Conservation (phyloP, 176 grass and related monocot genomes). For the Aegilops tauschii region DNA sequence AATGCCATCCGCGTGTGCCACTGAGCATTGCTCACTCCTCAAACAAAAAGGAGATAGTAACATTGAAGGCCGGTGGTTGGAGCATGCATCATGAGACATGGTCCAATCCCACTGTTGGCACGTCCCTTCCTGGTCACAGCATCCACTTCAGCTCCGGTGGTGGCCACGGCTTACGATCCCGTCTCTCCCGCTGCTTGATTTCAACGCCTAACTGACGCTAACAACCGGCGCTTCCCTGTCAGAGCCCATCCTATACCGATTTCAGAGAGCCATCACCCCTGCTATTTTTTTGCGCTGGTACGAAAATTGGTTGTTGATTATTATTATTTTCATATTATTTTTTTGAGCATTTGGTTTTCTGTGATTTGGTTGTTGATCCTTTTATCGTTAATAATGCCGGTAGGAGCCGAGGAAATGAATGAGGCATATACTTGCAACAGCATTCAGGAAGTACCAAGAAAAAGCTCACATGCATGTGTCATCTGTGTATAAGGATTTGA, state of each 20-base stretch:
- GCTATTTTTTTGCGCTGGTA: neutral
- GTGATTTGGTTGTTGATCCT: neutral
- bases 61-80: conserved; percentile 25
- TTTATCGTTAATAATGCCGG: neutral
- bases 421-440: neutral
- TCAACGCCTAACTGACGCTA: conserved; percentile 20
- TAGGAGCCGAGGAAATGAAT: neutral
- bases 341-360: neutral
- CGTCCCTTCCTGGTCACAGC: conserved; percentile 17
- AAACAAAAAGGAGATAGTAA: neutral
- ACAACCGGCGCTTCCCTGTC: conserved; percentile 14
- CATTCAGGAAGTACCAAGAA: neutral
- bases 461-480: neutral
- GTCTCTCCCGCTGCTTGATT: neutral
- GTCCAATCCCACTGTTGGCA: conserved; percentile 24
- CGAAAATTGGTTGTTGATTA: neutral
- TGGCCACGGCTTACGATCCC: neutral
- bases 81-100: neutral
- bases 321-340: neutral
- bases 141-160: conserved; percentile 4
- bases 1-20: neutral
- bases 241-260: neutral
- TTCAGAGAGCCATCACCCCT: neutral
- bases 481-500: neutral
- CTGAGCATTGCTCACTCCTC: neutral